phyloP scores from a whole-genome alignment of 1,284 basidiomycete species.

The Leccinum fuscescens region DNA sequence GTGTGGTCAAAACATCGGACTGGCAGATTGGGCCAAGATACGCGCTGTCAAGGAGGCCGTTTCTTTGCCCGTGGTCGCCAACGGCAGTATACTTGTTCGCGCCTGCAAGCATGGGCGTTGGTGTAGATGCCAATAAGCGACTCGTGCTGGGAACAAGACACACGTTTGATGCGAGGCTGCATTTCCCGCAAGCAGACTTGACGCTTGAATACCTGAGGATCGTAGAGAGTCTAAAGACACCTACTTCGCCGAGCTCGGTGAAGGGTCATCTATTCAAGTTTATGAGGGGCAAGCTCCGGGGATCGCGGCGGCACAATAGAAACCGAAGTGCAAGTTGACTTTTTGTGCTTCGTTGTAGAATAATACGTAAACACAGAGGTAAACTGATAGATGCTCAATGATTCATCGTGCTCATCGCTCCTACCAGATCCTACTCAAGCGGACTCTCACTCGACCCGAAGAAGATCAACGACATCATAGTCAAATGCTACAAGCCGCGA shows the following conservation, averaged over 20 bases:
- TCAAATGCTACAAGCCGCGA: too few relatives aligned
- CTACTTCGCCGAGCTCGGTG: slow-evolving; percentile 73
- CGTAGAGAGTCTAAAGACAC: slow-evolving; percentile 69
- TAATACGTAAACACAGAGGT: too few relatives aligned
- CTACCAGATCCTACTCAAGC: too few relatives aligned
- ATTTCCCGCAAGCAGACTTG: slow-evolving; percentile 64
- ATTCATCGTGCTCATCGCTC: too few relatives aligned
- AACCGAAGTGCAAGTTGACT: too few relatives aligned
- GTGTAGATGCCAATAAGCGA: background rate
- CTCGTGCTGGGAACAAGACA: background rate
- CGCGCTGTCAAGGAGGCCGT: slow-evolving; percentile 85
- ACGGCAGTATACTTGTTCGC: slow-evolving; percentile 93
- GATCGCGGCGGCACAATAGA: too few relatives aligned
- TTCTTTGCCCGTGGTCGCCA: slow-evolving; percentile 91
- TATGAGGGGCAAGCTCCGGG: background rate
- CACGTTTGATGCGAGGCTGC: slow-evolving; percentile 40
- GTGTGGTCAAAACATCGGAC: slow-evolving; percentile 78
- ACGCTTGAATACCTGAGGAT: slow-evolving; percentile 89
- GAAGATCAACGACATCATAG: too few relatives aligned
- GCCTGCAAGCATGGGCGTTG: slow-evolving; percentile 1
- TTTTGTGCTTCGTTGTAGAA: too few relatives aligned
- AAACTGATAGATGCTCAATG: too few relatives aligned
- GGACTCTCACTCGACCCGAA: too few relatives aligned
- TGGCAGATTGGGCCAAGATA: slow-evolving; percentile 87
- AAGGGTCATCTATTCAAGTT: slow-evolving; percentile 91